Evolutionary conservation across 225 moss, liverwort and hornwort species (phyloP), one percentile per base, ranked within the genome.

Genomic region (Asterella californica): DNA sequence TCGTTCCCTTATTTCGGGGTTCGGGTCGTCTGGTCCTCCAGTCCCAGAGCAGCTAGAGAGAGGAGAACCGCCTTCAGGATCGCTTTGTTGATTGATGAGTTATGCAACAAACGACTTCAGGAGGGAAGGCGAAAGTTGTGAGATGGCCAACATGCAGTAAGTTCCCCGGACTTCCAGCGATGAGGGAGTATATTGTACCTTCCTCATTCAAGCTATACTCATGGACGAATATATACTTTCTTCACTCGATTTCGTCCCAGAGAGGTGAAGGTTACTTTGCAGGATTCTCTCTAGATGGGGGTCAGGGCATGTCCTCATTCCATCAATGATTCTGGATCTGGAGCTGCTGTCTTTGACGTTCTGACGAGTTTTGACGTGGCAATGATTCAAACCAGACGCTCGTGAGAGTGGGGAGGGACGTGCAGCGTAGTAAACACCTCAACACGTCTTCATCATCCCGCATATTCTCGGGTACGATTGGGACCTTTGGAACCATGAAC

Each of bases 281-380:
- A 49, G 45, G 7, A 38, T 70, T 70, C 37, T 70, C 42, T 45
- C 9, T n/a, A n/a, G n/a, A n/a, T n/a, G n/a, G n/a, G 32, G 22
- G 24, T 57, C 36, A 47, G 46, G 71, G 21, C 36, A 36, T 6
- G 67, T 9, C 14, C 47, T 47, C 48, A 9, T 27, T 65, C n/a
- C n/a, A 42, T 25, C 47, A n/a, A 71, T 71, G 71, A 12, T 71
- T 47, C 47, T 8, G 42, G 9, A 46, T 42, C 12, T 48, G 71
- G 47, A 71, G 47, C 46, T 71, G 27, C n/a, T 47, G 71, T 71
- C 71, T 71, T 70, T 71, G 71, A 71, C 71, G 47, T 71, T 71
- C 48, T 48, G 71, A 71, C 46, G 11, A 67, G 33, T 12, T 45
- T 3, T 10, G 10, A 0, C 25, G 47, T 47, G 47, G 71, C 48